Conservation (phyloP, 1,284 basidiomycete genomes). For the Heterobasidion occidentale region DNA sequence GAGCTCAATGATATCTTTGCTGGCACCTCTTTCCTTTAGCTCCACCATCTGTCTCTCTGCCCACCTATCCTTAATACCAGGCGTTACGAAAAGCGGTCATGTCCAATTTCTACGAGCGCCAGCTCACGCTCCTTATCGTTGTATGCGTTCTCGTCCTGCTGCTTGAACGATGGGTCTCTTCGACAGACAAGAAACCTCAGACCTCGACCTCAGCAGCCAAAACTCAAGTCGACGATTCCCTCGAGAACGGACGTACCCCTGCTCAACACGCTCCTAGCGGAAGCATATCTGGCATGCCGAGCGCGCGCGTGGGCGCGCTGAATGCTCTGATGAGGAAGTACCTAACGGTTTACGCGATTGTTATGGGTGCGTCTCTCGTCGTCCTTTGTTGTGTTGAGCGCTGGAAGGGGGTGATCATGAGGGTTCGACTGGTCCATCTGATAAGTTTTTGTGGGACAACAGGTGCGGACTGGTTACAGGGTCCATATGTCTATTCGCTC, state of each 20-base stretch:
- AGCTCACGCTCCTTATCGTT: slow-evolving; percentile 35
- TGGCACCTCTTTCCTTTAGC: too few species aligned
- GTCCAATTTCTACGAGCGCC: slow-evolving; percentile 42
- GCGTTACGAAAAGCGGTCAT: not conserved
- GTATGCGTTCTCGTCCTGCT: slow-evolving; percentile 38
- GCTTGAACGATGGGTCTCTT: slow-evolving; percentile 36
- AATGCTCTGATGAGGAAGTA: slow-evolving; percentile 46
- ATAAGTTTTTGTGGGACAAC: not conserved
- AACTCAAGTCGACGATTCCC: slow-evolving; percentile 14
- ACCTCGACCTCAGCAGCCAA: not conserved
- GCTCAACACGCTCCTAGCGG: slow-evolving; percentile 1
- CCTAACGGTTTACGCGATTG: slow-evolving; percentile 59
- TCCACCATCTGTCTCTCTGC: too few species aligned
- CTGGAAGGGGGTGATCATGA: not conserved
- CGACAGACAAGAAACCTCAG: slow-evolving; percentile 14
- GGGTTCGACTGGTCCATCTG: too few species aligned
- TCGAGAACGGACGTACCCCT: slow-evolving; percentile 20
- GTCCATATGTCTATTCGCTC: slow-evolving; percentile 66
- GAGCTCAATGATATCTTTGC: too few species aligned
- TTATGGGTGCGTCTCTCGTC: slow-evolving; percentile 49
- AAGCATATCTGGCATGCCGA: slow-evolving; percentile 10
- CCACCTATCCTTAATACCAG: too few species aligned
- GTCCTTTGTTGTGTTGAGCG: not conserved
- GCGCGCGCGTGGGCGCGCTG: slow-evolving; percentile 17
- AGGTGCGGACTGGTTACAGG: slow-evolving; percentile 78